phyloP scores from a whole-genome alignment of 2,329 filamentous ascomycete species.

The Pseudopyricularia cyperi region DNA sequence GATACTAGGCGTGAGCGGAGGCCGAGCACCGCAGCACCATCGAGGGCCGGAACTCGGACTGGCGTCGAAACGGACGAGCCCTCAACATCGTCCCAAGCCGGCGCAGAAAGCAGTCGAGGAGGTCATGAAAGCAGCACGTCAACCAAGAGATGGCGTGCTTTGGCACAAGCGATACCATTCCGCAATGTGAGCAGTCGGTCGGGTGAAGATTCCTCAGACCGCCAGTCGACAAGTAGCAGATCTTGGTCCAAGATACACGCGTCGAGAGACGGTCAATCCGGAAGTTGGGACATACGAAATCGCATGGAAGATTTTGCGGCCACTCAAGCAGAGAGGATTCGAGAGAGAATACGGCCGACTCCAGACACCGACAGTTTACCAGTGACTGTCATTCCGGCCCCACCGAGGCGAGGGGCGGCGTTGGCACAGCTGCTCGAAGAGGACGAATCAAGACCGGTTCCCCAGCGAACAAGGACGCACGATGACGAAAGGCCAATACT shows the following conservation, averaged over 20 bases:
- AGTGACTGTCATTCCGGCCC: constrained; percentile 48
- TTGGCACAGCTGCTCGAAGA: constrained; percentile 45
- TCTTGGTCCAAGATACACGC: constrained; percentile 2
- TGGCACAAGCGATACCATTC: constrained; percentile 18
- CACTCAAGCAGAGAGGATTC: constrained; percentile 44
- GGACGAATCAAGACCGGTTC: constrained; percentile 19
- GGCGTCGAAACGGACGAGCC: neutral
- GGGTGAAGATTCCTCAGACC: neutral
- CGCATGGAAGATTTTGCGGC: constrained; percentile 49
- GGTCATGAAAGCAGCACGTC: constrained; percentile 3
- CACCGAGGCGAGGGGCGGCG: constrained; percentile 41
- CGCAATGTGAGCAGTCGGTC: constrained; percentile 4
- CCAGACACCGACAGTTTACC: constrained; percentile 42
- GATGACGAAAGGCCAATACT: neutral
- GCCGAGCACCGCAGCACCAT: neutral
- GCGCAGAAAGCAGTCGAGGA: neutral
- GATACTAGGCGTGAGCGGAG: neutral
- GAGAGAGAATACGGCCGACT: constrained; percentile 40
- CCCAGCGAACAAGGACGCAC: neutral
- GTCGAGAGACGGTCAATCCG: constrained; percentile 6
- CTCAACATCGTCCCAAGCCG: neutral
- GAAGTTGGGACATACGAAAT: constrained; percentile 41
- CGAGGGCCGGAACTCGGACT: neutral
- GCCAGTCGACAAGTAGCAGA: constrained; percentile 4
- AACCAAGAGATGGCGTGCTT: constrained; percentile 14